Base-by-base conservation (phyloP, 331 rosid genomes). In the Rosa hybrid region DNA sequence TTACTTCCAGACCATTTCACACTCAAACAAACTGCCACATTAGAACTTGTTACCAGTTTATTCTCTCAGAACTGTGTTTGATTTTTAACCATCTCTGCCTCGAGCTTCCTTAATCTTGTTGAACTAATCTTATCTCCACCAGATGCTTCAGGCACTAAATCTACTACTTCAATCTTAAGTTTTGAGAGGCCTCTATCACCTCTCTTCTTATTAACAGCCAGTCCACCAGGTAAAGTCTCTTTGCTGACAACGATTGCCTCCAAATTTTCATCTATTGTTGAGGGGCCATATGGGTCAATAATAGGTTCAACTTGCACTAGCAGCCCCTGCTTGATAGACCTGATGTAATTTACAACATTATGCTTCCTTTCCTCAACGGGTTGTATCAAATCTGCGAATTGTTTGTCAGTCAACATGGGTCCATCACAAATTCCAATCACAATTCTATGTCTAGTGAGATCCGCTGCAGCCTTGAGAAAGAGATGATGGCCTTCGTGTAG, bases 201-300 rank as follows among this genome's bases (percentile, higher is more conserved):
- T 86, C 97, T 93, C 84, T 84, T 94, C 84, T 86, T 90, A 84
- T 92, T 94, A 51, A 94, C 94, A 11, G 97, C 91, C 78, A 91
- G 80, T 71, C 98, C 98, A 71, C 98, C 97, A 0, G 95, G 94
- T 78, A 92, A 78, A 41, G 98, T 94, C 87, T 94, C 98, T 86
- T 92, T 94, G 88, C 98, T 94, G 79, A 94, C 98, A 76, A 94
- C 80, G 72, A 94, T 88, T 76, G 97, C 97, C 84, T 94, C 97
- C 89, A 94, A 88, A 68, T 86, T 82, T 83, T 89, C 92, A 81
- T 92, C 98, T 27, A 82, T 82, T 76, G 90, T 85, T 60, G 98
- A 92, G 73, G 98, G 97, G 63, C 98, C 98, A 78, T 84, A 94
- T 1, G 98, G 98, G 80, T 94, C 98, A 1, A 83, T 81, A 48